Evolutionary conservation across 1,284 basidiomycete genomes (phyloP), one percentile per base, ranked within the genome.

Genomic region (Psilocybe mexicana): DNA sequence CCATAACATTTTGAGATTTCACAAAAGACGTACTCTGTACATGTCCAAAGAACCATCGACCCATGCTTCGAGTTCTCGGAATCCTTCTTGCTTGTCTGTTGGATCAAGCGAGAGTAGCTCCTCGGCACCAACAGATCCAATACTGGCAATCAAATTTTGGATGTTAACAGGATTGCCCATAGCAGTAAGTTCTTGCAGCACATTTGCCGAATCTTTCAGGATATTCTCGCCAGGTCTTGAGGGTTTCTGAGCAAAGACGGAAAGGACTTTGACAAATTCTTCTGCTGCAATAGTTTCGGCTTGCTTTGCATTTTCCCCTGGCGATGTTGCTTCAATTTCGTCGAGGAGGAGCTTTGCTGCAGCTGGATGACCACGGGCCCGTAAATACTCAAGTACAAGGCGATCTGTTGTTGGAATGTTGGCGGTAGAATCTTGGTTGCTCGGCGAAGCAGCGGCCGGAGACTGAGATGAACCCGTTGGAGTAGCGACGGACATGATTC

Each of bases 1-100:
- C 38, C 28, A 28, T 10, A 50, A 43, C 18, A 3, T 40, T 35
- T 36, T 57, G 47, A 24, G 18, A 52, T 43, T 44, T n/a, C 44
- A 36, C 36, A 49, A 23, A 57, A 49, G 61, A 80, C 81, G 63
- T 72, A 88, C 90, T 69, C 84, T 77, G 72, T 95, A 94, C 85
- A 94, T 93, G 69, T 93, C 90, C 60, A 93, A 72, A 35, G 89
- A 93, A 33, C 91, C 89, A 74, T 94, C 92, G 46, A 94, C 94
- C 96, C 96, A 98, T n/a, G 88, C 80, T 70, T 96, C 93, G 57
- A 98, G 79, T 67, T 94, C 90, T 58, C 86, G 81, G 69, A 93
- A 96, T 1, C 93, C 91, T 67, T 91, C 88, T 58, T 94, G 92
- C 61, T 93, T 90, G 71, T 97, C 95, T 12, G 88, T 92, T 2